Base-by-base conservation (phyloP, 352 stramenopile species). In the Phytopythium chamaehyphon region DNA sequence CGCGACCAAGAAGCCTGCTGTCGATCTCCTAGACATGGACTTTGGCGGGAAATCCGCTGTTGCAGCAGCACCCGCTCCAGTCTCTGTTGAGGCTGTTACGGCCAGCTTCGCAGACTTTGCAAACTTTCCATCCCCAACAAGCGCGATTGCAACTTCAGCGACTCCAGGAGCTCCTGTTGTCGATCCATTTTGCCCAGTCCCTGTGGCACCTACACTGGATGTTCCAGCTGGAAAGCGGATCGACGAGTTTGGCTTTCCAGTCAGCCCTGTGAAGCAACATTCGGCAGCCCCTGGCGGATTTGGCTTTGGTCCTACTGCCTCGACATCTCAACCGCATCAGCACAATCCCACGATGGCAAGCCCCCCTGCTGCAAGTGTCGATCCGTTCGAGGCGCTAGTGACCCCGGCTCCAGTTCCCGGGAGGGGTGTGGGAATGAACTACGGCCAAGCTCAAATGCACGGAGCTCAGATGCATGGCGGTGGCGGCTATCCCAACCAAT, bases 11-110 rank as follows among this genome's bases (percentile, higher is more conserved):
- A 47, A 63, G 0, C 56, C 69, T 6, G 62, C 73, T 3, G 50
- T 59, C 26, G 76, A 90, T 50, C 40, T 90, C 18, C 62, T 90
- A 22, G 73, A 74, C 33, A 86, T 88, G 69, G 73, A 88, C 55
- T 88, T 86, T 51, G 81, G 75, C 18, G 70, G 72, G 21, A 80
- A 73, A 63, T 48, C 47, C 39, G 10, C 47, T 24, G 36, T 39
- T 12, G 35, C 23, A 16, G 59, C 55, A 40, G 54, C 61, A 12
- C 37, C 61, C 37, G 33, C 61, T 18, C 40, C 47, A 42, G 23
- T 38, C 7, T 47, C 61, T 12, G 63, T 65, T 19, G 61, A 64
- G 26, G 57, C 53, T 11, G 53, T 44, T 31, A 52, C 36, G 6
- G 43, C 37, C 3, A 24, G 48, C 15, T 89, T 91, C 26, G 77